These are phyloP conservation scores for Herpetospermum pedunculosum DNA, from an alignment of 306 rosid species.

Conservation along the genomic window DNA sequence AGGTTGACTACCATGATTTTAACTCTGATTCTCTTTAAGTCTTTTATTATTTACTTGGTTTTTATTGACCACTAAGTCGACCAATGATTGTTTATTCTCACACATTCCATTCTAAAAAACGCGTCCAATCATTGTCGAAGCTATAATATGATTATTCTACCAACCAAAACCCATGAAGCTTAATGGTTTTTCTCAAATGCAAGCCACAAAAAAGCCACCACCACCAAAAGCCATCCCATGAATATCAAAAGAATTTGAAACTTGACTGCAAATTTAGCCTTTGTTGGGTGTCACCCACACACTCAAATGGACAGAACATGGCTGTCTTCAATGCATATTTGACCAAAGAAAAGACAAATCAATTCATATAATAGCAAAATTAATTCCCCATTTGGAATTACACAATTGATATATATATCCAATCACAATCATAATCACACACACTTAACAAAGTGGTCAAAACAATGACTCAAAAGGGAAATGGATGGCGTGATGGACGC, in stretches of 20 bases:
- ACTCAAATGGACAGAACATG: neutral
- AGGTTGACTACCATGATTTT: no score
- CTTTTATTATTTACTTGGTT: no score
- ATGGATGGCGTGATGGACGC: conserved; percentile 4
- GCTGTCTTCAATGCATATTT: conserved; percentile 2
- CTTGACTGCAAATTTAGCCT: neutral
- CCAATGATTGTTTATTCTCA: no score
- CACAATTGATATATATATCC: neutral
- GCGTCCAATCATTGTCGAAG: no score
- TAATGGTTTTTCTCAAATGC: neutral
- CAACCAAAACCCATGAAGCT: neutral
- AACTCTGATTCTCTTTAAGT: no score
- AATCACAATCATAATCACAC: neutral
- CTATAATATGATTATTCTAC: no score
- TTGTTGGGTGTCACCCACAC: neutral
- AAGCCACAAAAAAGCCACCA: neutral
- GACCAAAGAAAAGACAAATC: neutral
- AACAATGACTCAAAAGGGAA: neutral
- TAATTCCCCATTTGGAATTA: neutral
- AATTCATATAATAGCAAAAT: neutral
- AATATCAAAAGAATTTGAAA: neutral
- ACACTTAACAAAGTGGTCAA: neutral
- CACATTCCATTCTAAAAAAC: no score
- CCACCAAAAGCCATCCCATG: conserved; percentile 1
- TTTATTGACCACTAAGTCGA: no score